These are phyloP conservation scores for Metschnikowia proteae DNA, from an alignment of 805 yeast genomes.

Conservation along the genomic window DNA sequence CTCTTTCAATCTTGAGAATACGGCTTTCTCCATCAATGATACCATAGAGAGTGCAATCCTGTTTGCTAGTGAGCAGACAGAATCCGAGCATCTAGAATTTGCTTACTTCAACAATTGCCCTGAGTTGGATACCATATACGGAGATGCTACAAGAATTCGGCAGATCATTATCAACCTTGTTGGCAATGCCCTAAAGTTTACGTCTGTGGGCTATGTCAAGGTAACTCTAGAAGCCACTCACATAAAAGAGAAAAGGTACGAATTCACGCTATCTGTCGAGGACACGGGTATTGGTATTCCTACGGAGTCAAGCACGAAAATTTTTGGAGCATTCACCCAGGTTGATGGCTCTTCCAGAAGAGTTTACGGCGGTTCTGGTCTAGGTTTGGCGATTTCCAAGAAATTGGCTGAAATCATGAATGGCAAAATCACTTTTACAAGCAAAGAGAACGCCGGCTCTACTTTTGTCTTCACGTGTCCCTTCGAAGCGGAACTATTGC, in stretches of 20 bases:
- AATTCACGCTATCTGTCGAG: conserved; percentile 37
- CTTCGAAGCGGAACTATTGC: conserved; percentile 25
- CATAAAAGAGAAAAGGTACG: conserved; percentile 30
- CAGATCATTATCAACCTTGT: conserved; percentile 50
- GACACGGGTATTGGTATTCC: conserved; percentile 58
- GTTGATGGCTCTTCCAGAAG: conserved; percentile 54
- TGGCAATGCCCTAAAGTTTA: conserved; percentile 54
- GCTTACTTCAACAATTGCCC: conserved; percentile 43
- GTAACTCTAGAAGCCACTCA: conserved; percentile 32
- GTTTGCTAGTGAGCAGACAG: conserved; percentile 46
- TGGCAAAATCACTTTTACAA: conserved; percentile 44
- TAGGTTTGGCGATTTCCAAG: conserved; percentile 48
- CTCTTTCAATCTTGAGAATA: conserved; percentile 41
- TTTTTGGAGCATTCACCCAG: conserved; percentile 52
- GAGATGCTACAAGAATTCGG: conserved; percentile 49
- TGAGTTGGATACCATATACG: conserved; percentile 35
- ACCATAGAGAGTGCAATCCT: conserved; percentile 48
- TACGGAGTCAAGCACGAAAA: conserved; percentile 38
- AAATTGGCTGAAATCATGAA: conserved; percentile 48
- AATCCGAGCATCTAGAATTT: conserved; percentile 41
- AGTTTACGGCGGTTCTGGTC: conserved; percentile 51
- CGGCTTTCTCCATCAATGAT: conserved; percentile 43
- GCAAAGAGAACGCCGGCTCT: conserved; percentile 45
- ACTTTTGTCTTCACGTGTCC: conserved; percentile 40
- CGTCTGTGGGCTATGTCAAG: conserved; percentile 40